Evolutionary conservation across 1,139 yeast genomes (phyloP).

Genomic region (Lodderomyces elongisporus): DNA sequence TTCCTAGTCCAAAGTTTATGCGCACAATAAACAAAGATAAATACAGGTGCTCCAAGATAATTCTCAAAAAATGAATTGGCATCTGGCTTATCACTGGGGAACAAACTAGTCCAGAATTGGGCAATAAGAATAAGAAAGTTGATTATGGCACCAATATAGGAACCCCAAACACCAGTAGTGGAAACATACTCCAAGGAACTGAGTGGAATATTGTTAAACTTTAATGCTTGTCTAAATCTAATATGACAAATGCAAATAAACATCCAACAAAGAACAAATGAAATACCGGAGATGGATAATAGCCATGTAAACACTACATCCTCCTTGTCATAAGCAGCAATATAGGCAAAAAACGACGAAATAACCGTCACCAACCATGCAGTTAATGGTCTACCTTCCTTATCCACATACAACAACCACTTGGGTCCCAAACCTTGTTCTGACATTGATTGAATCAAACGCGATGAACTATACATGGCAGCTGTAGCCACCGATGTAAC

Average conservation of each 20-base stretch:
- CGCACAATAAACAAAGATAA: slow-evolving; percentile 24
- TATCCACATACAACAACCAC: slow-evolving; percentile 27
- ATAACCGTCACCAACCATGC: slow-evolving; percentile 18
- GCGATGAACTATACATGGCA: slow-evolving; percentile 31
- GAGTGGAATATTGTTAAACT: slow-evolving; percentile 21
- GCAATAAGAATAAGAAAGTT: slow-evolving; percentile 20
- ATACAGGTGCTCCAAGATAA: slow-evolving; percentile 30
- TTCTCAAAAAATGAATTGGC: slow-evolving; percentile 29
- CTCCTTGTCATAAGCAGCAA: slow-evolving; percentile 21
- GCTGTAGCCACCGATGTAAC: slow-evolving; percentile 33
- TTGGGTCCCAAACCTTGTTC: slow-evolving; percentile 31
- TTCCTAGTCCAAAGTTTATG: slow-evolving; percentile 28
- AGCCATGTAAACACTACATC: slow-evolving; percentile 23
- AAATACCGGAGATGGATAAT: slow-evolving; percentile 22
- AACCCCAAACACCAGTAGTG: slow-evolving; percentile 25
- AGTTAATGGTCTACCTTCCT: slow-evolving; percentile 31
- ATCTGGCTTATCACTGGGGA: slow-evolving; percentile 28
- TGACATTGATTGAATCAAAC: slow-evolving; percentile 32
- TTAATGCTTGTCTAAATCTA: slow-evolving; percentile 29
- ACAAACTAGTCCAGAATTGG: slow-evolving; percentile 40
- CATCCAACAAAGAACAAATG: slow-evolving; percentile 24
- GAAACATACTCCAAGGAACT: slow-evolving; percentile 28
- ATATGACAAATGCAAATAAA: slow-evolving; percentile 30
- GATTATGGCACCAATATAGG: slow-evolving; percentile 18
- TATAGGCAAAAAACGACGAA: slow-evolving; percentile 18